A percentile compares a stretch with the other conserved stretches of the same genome.
Conservation (phyloP, 1,139 yeast genomes). For the Blastobotrys apis region DNA sequence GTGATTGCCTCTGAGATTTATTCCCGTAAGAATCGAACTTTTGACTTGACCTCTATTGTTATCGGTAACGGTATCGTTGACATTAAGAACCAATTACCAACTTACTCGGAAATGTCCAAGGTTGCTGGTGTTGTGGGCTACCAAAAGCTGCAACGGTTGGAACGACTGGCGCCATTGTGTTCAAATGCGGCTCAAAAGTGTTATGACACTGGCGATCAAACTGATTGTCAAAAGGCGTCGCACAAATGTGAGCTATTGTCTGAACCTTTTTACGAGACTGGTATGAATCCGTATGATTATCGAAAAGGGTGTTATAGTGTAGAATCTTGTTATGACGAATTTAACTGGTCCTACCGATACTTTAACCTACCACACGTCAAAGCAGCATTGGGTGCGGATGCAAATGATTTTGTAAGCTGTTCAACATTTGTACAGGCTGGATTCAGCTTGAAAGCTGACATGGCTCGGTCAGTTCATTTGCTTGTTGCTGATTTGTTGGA, state of each 20-base stretch:
- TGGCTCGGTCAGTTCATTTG: slow-evolving; percentile 60
- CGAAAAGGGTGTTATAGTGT: slow-evolving; percentile 55
- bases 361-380: slow-evolving; percentile 65
- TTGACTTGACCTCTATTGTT: slow-evolving; percentile 78
- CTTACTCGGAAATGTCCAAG: slow-evolving; percentile 54
- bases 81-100: slow-evolving; percentile 74
- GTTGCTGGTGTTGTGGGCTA: slow-evolving; percentile 52
- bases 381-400: slow-evolving; percentile 88
- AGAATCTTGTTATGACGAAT: slow-evolving; percentile 67
- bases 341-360: slow-evolving; percentile 62
- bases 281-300: slow-evolving; percentile 65
- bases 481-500: slow-evolving; percentile 57
- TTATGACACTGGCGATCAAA: not conserved
- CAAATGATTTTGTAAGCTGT: slow-evolving; percentile 68
- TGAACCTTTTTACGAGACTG: slow-evolving; percentile 53
- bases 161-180: not conserved
- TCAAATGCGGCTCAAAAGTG: not conserved
- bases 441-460: slow-evolving; percentile 75
- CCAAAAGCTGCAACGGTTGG: not conserved
- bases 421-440: slow-evolving; percentile 47
- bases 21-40: slow-evolving; percentile 67
- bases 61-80: slow-evolving; percentile 97
- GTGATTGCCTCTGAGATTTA: slow-evolving; percentile 84
- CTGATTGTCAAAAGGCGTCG: not conserved
- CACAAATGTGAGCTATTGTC: slow-evolving; percentile 49